A percentile compares a stretch with the other conserved stretches of the same genome.
phyloP scores from a whole-genome alignment of 2,329 filamentous ascomycete species.

The Fusarium sp. region DNA sequence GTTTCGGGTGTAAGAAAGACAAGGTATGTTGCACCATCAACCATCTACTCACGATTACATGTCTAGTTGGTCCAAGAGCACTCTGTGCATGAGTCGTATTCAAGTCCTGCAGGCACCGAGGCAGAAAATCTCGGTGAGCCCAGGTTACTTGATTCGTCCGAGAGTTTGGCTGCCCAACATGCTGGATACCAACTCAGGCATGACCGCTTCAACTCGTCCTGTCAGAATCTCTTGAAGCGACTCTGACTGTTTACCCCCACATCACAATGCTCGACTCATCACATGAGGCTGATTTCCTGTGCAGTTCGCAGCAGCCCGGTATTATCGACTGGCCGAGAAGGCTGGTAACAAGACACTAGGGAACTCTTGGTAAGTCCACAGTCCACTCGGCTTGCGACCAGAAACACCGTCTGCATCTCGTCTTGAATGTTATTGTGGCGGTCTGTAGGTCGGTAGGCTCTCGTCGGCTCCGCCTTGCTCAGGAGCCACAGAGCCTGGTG shows the following conservation, averaged over 20 bases:
- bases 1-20: constrained; percentile 98
- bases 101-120: neutral
- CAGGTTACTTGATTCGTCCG: constrained; percentile 32
- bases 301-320: constrained; percentile 85
- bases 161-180: constrained; percentile 31
- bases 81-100: constrained; percentile 21
- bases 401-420: constrained; percentile 22
- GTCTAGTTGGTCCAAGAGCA: constrained; percentile 16
- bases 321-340: constrained; percentile 91
- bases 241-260: constrained; percentile 11
- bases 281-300: constrained; percentile 64
- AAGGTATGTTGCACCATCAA: constrained; percentile 76
- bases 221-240: constrained; percentile 3
- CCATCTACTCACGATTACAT: constrained; percentile 15
- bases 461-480: constrained; percentile 18
- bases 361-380: constrained; percentile 86
- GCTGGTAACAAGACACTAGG: constrained; percentile 91
- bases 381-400: constrained; percentile 54
- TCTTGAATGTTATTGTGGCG: constrained; percentile 25
- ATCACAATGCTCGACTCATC: constrained; percentile 41
- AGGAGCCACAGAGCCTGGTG: constrained; percentile 24
- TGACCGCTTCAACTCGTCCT: constrained; percentile 12
- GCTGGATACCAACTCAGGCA: constrained; percentile 25
- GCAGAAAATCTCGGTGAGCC: constrained; percentile 29
- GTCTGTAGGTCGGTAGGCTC: constrained; percentile 38